Evolutionary conservation across 768 basidiomycete species (phyloP), one percentile per base, ranked within the genome.

Genomic region (Paxillus ammoniavirescens): DNA sequence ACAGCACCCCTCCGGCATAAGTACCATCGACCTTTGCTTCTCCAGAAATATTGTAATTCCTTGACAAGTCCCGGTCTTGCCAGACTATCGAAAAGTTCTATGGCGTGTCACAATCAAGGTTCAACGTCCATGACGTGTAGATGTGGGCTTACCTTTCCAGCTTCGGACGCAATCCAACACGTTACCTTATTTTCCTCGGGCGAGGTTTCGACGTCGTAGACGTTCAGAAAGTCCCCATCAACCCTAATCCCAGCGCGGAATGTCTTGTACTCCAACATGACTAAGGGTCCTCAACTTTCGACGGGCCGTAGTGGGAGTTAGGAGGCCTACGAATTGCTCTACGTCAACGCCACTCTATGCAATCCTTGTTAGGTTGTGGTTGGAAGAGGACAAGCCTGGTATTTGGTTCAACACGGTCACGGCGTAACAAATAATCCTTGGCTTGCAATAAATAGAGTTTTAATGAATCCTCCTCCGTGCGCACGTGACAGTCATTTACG

Each of bases 101-200:
- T 17, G 49, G 23, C 46, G 30, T 30, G 18, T 12, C 31, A 31
- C 52, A 23, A 52, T 26, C 37, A 23, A n/a, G 18, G 49, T 55
- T 37, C 35, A 45, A 9, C 21, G 21, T 21, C 1, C 26, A 26
- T 26, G 6, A 30, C 42, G 10, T 13, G 17, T 23, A 15, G 38
- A 33, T 26, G 21, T 13, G 42, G 30, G 15, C 10, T n/a, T 52
- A 56, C 55, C 46, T 48, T 53, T 41, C 52, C 55, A 30, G 45
- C 55, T 47, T 56, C 55, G 14, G 52, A 53, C 8, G 55, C 30
- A 26, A 56, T 47, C 52, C 55, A 53, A 33, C 54, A 47, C 12
- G 51, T 53, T 35, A 59, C 50, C 26, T 42, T 53, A n/a, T 53
- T 58, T 30, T 59, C 49, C 43, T 58, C 45, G 14, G 26, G 28